Evolutionary conservation across 805 yeast species (phyloP), one percentile per base, ranked within the genome.

Genomic region (Candida oleophila): DNA sequence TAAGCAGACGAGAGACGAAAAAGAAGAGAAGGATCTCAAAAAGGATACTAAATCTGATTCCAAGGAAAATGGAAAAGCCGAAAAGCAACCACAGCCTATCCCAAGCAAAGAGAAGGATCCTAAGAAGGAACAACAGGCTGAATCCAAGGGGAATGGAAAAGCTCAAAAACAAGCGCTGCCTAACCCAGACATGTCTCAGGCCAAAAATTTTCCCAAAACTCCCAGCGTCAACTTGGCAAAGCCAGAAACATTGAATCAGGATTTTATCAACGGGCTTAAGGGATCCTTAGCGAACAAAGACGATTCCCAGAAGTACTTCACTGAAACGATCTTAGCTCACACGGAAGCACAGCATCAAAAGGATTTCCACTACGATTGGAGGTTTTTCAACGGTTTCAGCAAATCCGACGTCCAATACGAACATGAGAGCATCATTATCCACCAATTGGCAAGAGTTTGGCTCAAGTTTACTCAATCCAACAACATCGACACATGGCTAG

Each of bases 401-500:
- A 19, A 12, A 4, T 12, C 22, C 22, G 22, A 12, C 4, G 4
- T 22, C 7, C 22, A n/a, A 11, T 15, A 36, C 7, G 39, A 43
- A 30, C 37, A n/a, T 32, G 43, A 43, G 4, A 42, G 38, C 37
- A 45, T 36, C 4, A 18, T 11, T 12, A 12, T 36, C 39, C 39
- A 36, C 39, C 39, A 36, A 14, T 9, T 80, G 43, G 61, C 79
- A 3, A 67, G 82, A 44, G 79, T 78, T 3, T 81, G 80, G 71
- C 66, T 80, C 34, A 65, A 75, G 41, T 80, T 81, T 50, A 57
- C 80, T 21, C 59, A 65, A 28, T 63, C 73, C 3, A 62, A 71
- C 40, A 80, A 80, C 1, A 50, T 81, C 7, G 62, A 69, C 8
- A 71, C 85, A 3, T 82, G 85, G 87, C 66, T 82, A 5, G 85